Conservation (phyloP, 2,329 filamentous ascomycete species). For the Trichoderma koningiopsis region DNA sequence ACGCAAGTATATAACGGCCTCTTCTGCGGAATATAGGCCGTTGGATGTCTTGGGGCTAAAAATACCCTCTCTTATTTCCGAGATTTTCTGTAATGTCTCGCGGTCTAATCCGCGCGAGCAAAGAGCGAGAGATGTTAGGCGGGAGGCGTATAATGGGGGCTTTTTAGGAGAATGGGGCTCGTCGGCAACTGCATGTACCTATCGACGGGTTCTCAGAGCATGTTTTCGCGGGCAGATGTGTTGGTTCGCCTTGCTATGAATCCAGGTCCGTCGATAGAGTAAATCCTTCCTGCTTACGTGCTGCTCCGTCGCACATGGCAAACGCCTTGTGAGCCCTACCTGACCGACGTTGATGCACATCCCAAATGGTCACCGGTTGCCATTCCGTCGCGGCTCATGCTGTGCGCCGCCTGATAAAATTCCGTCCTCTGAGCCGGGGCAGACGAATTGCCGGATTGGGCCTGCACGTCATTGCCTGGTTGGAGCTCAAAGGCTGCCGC, state of each 20-base stretch:
- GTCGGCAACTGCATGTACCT: neutral
- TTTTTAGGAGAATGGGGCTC: neutral
- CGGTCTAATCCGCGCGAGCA: neutral
- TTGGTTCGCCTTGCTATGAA: neutral
- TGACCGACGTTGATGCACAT: constrained; percentile 3
- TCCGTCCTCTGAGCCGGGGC: neutral
- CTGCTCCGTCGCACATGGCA: neutral
- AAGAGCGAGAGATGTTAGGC: neutral
- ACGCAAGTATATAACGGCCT: neutral
- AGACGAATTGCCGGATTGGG: constrained; percentile 25
- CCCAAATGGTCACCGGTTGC: neutral
- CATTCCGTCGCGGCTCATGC: neutral
- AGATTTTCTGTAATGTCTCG: neutral
- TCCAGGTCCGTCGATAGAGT: neutral
- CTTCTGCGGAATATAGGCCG: neutral
- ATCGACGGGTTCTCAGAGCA: neutral
- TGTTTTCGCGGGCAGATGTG: neutral
- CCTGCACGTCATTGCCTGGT: constrained; percentile 14
- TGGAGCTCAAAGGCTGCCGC: neutral
- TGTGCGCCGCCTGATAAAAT: neutral
- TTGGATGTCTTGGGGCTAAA: neutral
- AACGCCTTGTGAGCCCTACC: constrained; percentile 18
- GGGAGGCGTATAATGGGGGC: neutral
- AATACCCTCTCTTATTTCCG: neutral
- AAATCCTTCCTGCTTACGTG: neutral